Conservation (phyloP, 73 alveolate genomes). For the Urostyla sp. region DNA sequence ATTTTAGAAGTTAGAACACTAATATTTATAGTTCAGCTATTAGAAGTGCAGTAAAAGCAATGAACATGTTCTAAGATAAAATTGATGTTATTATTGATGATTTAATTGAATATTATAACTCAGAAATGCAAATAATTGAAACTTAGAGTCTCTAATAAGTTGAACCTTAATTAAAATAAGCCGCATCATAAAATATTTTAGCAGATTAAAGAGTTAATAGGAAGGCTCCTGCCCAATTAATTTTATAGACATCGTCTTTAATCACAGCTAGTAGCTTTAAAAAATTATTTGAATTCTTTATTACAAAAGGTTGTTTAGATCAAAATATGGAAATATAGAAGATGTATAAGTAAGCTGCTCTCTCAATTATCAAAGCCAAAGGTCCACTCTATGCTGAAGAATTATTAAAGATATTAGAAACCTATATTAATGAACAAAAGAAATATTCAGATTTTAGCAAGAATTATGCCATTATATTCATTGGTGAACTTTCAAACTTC, state of each 20-base stretch:
- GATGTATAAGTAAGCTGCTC: constrained; percentile 67
- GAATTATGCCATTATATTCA: constrained; percentile 66
- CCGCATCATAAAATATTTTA: not conserved
- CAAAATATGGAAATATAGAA: constrained; percentile 30
- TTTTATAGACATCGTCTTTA: constrained; percentile 20
- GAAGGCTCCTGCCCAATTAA: constrained; percentile 45
- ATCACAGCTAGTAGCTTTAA: constrained; percentile 27
- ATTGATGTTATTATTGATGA: constrained; percentile 34
- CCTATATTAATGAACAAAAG: constrained; percentile 31
- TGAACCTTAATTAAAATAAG: too few species aligned
- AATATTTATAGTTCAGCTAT: constrained; percentile 38
- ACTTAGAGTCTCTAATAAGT: constrained; percentile 12
- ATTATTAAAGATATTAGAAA: constrained; percentile 55
- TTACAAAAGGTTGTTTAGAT: constrained; percentile 51
- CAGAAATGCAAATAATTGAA: constrained; percentile 26
- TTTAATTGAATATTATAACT: constrained; percentile 47
- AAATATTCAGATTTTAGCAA: constrained; percentile 46
- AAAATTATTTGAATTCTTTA: constrained; percentile 40
- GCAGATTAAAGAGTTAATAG: constrained; percentile 56
- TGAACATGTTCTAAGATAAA: constrained; percentile 36
- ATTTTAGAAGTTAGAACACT: constrained; percentile 46
- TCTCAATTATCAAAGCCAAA: constrained; percentile 30
- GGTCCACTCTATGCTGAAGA: constrained; percentile 59
- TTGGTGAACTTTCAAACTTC: constrained; percentile 69
- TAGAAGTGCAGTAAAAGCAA: constrained; percentile 28